Conservation (phyloP, 768 basidiomycete genomes). For the Suillus discolor region DNA sequence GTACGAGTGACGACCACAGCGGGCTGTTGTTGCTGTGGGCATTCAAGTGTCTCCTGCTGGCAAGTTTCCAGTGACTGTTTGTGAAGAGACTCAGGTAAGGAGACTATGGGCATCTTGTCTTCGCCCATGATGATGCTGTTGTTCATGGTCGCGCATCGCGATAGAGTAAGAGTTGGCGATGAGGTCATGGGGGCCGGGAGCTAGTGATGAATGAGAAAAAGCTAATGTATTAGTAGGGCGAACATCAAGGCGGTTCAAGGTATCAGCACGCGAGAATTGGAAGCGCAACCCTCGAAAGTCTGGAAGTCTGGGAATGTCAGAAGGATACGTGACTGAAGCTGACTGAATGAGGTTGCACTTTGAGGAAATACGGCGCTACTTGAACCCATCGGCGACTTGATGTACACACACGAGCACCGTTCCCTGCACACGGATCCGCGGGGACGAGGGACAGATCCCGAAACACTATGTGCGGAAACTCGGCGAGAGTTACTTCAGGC, state of each 20-base stretch:
- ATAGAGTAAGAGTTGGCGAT: slow-evolving; percentile 31
- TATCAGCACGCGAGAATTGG: slow-evolving; percentile 19
- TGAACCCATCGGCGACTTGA: slow-evolving; percentile 22
- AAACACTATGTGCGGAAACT: slow-evolving; percentile 30
- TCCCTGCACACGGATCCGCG: slow-evolving; percentile 31
- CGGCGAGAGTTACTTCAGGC: slow-evolving; percentile 12
- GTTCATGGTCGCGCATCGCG: slow-evolving; percentile 32
- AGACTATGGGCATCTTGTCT: slow-evolving; percentile 21
- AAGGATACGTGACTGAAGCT: slow-evolving; percentile 10
- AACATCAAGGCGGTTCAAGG: slow-evolving; percentile 19
- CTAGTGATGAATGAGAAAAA: slow-evolving; percentile 5
- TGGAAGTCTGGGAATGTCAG: background rate
- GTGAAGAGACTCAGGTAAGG: slow-evolving; percentile 7
- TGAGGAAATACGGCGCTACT: slow-evolving; percentile 12
- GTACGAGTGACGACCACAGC: slow-evolving; percentile 30
- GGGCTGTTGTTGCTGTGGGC: slow-evolving; percentile 19
- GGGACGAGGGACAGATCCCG: slow-evolving; percentile 29
- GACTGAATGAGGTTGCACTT: slow-evolving; percentile 14
- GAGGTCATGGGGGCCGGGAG: slow-evolving; percentile 25
- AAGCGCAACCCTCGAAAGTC: slow-evolving; percentile 9
- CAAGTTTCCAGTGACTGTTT: slow-evolving; percentile 8
- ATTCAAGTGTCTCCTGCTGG: background rate
- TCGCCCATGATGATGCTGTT: slow-evolving; percentile 29
- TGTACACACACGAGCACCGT: slow-evolving; percentile 25
- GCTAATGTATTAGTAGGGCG: slow-evolving; percentile 7